Conservation (phyloP, 768 basidiomycete species). For the Tricholoma furcatifolium region DNA sequence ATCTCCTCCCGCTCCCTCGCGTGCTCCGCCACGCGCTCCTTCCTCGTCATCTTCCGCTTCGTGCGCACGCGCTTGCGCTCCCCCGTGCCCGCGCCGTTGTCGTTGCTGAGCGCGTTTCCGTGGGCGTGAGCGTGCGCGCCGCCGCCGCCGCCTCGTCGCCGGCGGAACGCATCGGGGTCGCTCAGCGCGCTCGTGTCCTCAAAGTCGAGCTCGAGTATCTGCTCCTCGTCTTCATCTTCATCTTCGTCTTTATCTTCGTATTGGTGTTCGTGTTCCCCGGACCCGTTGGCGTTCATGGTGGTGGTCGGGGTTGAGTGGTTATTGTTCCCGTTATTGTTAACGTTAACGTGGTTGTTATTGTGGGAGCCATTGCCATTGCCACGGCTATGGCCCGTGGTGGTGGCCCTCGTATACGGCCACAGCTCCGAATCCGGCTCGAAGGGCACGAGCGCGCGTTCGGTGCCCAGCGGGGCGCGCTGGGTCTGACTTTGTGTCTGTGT, state of each 20-base stretch:
- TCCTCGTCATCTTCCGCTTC: constrained; percentile 28
- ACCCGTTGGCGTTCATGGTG: not conserved
- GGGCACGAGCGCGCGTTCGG: constrained; percentile 48
- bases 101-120: constrained; percentile 2
- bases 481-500: not conserved
- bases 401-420: constrained; percentile 65
- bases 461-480: constrained; percentile 4
- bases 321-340: not conserved
- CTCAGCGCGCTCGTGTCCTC: constrained; percentile 71
- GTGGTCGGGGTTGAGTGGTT: not conserved
- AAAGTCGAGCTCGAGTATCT: constrained; percentile 75
- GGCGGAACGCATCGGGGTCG: constrained; percentile 57
- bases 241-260: no score
- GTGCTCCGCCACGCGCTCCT: constrained; percentile 36
- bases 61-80: constrained; percentile 8
- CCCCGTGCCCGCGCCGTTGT: constrained; percentile 12
- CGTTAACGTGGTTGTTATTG: not conserved
- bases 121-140: not conserved
- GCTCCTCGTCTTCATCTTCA: constrained; percentile 45
- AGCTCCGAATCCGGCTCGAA: constrained; percentile 65
- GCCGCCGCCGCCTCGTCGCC: no score
- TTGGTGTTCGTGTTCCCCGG: no score
- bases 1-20: constrained; percentile 45
- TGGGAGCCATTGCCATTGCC: constrained; percentile 1
- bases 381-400: constrained; percentile 33